phyloP scores from a whole-genome alignment of 192 early-diverging fungal species.

The Jimgerdemannia flammicorona region DNA sequence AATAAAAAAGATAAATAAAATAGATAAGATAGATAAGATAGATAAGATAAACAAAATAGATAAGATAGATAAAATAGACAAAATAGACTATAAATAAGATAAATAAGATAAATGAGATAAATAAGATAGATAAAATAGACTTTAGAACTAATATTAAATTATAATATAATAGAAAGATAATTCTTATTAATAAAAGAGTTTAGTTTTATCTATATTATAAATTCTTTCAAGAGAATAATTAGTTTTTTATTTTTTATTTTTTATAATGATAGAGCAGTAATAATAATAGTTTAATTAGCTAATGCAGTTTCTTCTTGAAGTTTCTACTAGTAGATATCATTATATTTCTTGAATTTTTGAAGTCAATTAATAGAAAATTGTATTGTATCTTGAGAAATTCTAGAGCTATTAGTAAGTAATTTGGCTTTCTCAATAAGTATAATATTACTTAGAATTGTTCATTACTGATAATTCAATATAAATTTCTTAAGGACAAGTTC shows the following conservation, averaged over 20 bases:
- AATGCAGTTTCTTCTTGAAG: conserved; percentile 11
- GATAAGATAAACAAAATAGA: too few species aligned
- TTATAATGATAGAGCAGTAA: too few species aligned
- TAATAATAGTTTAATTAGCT: conserved; percentile 2
- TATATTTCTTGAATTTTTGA: conserved; percentile 11
- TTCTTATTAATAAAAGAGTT: conserved; percentile 12
- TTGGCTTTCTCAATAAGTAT: too few species aligned
- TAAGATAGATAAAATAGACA: too few species aligned
- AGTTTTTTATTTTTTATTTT: too few species aligned
- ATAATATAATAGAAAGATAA: too few species aligned
- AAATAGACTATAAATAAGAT: too few species aligned
- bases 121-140: too few species aligned
- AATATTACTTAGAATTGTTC: neutral
- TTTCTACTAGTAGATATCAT: conserved; percentile 5
- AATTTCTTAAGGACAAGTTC: conserved; percentile 7
- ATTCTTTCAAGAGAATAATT: conserved; percentile 12
- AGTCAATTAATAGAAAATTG: conserved; percentile 4
- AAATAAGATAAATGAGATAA: too few species aligned
- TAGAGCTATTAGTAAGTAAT: neutral
- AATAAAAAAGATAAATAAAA: too few species aligned
- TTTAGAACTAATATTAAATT: too few species aligned
- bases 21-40: too few species aligned
- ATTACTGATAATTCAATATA: conserved; percentile 3
- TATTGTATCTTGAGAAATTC: neutral
- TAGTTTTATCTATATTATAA: conserved; percentile 13